A percentile compares a stretch with the other conserved stretches of the same genome.
phyloP scores from a whole-genome alignment of 148 eudicot genomes.

The Chenopodium berlandieri region DNA sequence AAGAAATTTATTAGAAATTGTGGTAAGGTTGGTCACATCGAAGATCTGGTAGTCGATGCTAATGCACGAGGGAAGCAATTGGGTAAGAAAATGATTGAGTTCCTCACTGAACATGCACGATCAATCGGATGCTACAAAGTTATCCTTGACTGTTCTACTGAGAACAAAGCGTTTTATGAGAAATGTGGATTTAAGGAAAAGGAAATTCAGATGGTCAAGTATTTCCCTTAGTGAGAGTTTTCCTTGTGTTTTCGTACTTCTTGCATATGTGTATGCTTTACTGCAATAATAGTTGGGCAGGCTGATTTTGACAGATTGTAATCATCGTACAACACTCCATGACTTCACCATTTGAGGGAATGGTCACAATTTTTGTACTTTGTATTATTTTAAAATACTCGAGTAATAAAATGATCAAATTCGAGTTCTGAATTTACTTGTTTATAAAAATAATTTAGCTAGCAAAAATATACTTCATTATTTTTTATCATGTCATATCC shows the following conservation, averaged over 20 bases:
- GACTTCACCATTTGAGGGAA: too few relatives aligned
- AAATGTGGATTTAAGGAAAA: constrained; percentile 78
- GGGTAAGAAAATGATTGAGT: constrained; percentile 68
- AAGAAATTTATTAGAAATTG: constrained; percentile 82
- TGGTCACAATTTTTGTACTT: too few relatives aligned
- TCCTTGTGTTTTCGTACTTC: not conserved
- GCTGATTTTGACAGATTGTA: too few relatives aligned
- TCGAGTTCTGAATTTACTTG: too few relatives aligned
- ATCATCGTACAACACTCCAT: too few relatives aligned
- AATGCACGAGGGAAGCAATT: constrained; percentile 61
- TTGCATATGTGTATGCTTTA: not conserved
- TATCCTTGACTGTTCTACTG: constrained; percentile 71
- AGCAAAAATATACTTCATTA: too few relatives aligned
- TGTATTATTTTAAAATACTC: too few relatives aligned
- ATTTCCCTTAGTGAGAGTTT: constrained; percentile 37
- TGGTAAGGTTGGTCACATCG: constrained; percentile 84
- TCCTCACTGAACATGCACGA: constrained; percentile 59
- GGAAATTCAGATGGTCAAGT: constrained; percentile 85
- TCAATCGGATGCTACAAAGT: constrained; percentile 87
- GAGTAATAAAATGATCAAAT: too few relatives aligned
- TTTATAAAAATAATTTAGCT: too few relatives aligned
- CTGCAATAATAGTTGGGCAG: too few relatives aligned
- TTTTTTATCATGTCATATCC: too few relatives aligned
- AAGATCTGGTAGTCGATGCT: constrained; percentile 85
- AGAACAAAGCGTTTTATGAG: constrained; percentile 63